These are phyloP conservation scores for Phialocephala sp. DNA, from an alignment of 2,329 filamentous ascomycete genomes.

Conservation along the genomic window DNA sequence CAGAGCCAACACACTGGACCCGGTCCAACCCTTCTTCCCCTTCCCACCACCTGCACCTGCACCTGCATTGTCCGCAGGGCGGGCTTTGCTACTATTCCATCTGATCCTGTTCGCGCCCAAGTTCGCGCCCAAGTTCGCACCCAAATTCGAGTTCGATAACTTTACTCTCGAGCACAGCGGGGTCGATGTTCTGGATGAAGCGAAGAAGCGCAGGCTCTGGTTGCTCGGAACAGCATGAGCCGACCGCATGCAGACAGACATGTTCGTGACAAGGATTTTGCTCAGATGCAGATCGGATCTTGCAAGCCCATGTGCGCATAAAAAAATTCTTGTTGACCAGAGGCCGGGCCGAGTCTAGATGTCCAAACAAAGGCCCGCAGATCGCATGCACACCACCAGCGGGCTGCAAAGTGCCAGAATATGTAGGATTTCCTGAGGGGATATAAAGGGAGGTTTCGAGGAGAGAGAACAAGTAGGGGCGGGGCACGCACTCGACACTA, in stretches of 20 bases:
- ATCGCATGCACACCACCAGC: background rate
- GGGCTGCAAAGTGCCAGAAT: background rate
- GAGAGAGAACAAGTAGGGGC: background rate
- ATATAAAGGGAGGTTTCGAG: conserved; percentile 1
- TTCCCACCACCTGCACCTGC: background rate
- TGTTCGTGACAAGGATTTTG: conserved; percentile 11
- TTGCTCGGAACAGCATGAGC: background rate
- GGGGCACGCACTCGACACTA: conserved; percentile 1
- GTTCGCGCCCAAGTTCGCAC: no score
- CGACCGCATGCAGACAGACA: conserved; percentile 13
- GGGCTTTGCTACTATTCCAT: conserved; percentile 29
- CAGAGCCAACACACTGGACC: conserved; percentile 33
- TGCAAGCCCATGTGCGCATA: conserved; percentile 12
- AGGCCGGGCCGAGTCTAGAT: background rate
- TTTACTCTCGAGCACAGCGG: background rate
- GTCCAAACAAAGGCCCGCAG: background rate
- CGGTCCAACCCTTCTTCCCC: conserved; percentile 35
- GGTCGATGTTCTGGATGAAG: conserved; percentile 8
- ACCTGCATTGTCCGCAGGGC: no score
- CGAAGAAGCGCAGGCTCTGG: background rate
- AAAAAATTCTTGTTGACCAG: background rate
- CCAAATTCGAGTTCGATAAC: background rate
- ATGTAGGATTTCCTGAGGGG: background rate
- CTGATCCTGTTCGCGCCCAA: background rate
- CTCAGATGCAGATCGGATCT: conserved; percentile 12